phyloP scores from a whole-genome alignment of 179 eudicot species.

The Sideroxylon spinosum region DNA sequence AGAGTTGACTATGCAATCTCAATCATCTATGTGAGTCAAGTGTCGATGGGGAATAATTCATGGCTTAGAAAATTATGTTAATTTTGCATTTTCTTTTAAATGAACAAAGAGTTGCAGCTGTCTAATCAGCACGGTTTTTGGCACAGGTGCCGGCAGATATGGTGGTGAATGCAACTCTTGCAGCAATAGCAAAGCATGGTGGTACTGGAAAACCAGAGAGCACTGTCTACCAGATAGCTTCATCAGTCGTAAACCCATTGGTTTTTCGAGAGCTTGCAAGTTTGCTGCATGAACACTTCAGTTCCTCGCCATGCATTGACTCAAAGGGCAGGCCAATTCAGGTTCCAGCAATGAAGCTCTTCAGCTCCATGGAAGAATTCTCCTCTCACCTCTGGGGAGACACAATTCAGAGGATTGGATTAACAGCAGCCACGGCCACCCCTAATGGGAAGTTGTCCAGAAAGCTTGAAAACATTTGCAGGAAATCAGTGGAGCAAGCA shows the following conservation, averaged over 20 bases:
- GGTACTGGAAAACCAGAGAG: slow-evolving; percentile 56
- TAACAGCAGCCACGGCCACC: slow-evolving; percentile 33
- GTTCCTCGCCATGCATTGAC: slow-evolving; percentile 55
- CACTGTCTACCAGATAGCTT: slow-evolving; percentile 80
- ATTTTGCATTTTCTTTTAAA: too few species aligned
- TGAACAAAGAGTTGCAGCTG: too few species aligned
- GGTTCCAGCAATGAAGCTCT: slow-evolving; percentile 64
- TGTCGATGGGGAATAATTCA: too few species aligned
- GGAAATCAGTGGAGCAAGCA: slow-evolving; percentile 78
- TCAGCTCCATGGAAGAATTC: slow-evolving; percentile 77
- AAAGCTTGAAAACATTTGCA: slow-evolving; percentile 59
- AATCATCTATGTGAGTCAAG: too few species aligned
- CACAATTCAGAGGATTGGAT: slow-evolving; percentile 44
- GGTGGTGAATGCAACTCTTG: slow-evolving; percentile 90
- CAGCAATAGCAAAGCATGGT: slow-evolving; percentile 96
- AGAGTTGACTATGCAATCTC: too few species aligned
- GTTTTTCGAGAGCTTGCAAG: slow-evolving; percentile 60
- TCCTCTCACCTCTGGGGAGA: slow-evolving; percentile 74
- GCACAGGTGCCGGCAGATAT: slow-evolving; percentile 93
- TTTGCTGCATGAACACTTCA: slow-evolving; percentile 63
- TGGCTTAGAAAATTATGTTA: too few species aligned
- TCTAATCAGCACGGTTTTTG: not conserved
- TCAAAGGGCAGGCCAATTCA: slow-evolving; percentile 61
- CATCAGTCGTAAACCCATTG: slow-evolving; percentile 86
- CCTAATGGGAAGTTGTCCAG: slow-evolving; percentile 44